A percentile compares a stretch with the other conserved stretches of the same genome.
These are phyloP conservation scores for Excoecaria cochinchinensis DNA, from an alignment of 345 rosid species.

Conservation along the genomic window DNA sequence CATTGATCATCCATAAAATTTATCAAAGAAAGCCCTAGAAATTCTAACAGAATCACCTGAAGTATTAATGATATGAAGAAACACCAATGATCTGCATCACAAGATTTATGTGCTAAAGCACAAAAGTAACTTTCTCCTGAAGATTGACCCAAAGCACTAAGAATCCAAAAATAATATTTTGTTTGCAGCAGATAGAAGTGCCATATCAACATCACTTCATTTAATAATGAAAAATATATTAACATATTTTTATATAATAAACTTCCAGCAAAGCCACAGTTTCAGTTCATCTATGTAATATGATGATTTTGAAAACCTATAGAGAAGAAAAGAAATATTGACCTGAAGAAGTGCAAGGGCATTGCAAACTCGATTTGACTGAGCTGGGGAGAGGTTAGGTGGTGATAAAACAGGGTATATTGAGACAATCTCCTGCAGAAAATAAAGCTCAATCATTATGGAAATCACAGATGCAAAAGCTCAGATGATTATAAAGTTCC, in stretches of 20 bases:
- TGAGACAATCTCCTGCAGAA: conserved; percentile 85
- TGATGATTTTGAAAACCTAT: background rate
- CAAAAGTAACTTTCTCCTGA: background rate
- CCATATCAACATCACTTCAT: background rate
- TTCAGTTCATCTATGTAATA: background rate
- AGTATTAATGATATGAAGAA: background rate
- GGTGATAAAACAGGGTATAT: conserved; percentile 95
- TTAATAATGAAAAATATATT: background rate
- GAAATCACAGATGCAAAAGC: background rate
- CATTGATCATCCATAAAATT: too few relatives aligned
- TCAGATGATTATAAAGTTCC: background rate
- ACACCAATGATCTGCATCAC: background rate
- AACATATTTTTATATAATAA: background rate
- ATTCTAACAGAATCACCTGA: too few relatives aligned
- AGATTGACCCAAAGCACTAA: conserved; percentile 1
- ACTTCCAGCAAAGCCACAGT: conserved; percentile 1
- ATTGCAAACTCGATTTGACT: conserved; percentile 96
- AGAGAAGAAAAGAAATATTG: background rate
- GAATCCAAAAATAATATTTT: conserved; percentile 1
- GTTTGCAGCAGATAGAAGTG: background rate
- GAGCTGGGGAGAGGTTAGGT: conserved; percentile 82
- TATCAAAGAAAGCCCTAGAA: too few relatives aligned
- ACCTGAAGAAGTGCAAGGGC: conserved; percentile 99
- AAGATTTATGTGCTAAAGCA: background rate
- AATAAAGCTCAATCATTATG: background rate